Evolutionary conservation across 352 stramenopile genomes (phyloP), one percentile per base, ranked within the genome.

Genomic region (Phytophthora nicotianae): DNA sequence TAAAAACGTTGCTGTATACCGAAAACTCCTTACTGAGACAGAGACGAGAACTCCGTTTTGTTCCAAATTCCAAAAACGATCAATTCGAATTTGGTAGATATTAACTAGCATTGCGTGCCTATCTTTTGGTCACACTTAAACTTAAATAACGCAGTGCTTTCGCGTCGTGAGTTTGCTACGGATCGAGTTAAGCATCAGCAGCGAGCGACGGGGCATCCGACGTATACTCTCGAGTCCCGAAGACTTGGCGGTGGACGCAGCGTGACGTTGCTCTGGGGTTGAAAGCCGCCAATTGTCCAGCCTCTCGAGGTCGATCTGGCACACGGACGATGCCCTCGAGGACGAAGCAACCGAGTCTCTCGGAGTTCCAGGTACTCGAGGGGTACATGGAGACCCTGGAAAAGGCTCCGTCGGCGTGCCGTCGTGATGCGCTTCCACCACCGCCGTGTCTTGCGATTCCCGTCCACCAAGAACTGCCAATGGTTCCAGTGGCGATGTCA

Each of bases 361-460:
- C 7, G 56, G 62, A 14, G 55, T 69, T 24, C 38, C 17, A n/a
- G 32, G 32, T 10, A 11, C 40, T 7, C 47, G 14, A 40, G 63
- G 63, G 14, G 63, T 68, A 0, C 65, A 41, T 24, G 70, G 65
- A n/a, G 58, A 75, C 2, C 48, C 35, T 13, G 65, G 70, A 46
- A 70, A 78, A 50, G 65, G 52, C 4, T 66, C 62, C 13, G 51
- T 75, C 0, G 70, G 70, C 2, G 70, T 78, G 20, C 70, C 70
- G 10, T 78, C 70, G 35, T 78, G 70, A 5, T 71, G 19, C 11
- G 45, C 17, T 9, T 35, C 21, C 16, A 65, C 33, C 11, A 70
- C 41, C 29, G 43, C 43, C 0, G 42, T 24, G 27, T 48, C 53
- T 7, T 63, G 40, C 0, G 40, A 69, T 11, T 48, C 37, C 10